These are phyloP conservation scores for Wickerhamiella qilinensis DNA, from an alignment of 805 yeast species.

Conservation along the genomic window DNA sequence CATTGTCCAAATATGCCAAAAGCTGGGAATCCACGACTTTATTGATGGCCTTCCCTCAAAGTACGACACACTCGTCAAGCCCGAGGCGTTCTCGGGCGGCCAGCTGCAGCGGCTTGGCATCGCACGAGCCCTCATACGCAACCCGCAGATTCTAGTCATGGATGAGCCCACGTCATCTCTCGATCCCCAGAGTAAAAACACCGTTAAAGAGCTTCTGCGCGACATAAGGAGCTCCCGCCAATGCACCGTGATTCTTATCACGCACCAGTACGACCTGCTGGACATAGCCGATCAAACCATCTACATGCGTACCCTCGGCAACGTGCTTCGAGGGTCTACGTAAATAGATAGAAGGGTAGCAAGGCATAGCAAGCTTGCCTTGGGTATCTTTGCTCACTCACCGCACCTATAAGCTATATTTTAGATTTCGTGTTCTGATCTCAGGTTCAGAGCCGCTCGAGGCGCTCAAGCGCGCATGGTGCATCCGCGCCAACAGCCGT, in stretches of 20 bases:
- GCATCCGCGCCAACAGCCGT: too few relatives aligned
- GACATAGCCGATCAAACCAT: constrained; percentile 29
- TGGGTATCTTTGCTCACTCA: too few relatives aligned
- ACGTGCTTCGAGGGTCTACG: too few relatives aligned
- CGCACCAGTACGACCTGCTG: constrained; percentile 62
- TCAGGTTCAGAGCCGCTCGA: too few relatives aligned
- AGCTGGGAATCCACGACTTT: constrained; percentile 41
- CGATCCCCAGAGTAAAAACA: constrained; percentile 43
- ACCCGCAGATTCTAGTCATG: constrained; percentile 46
- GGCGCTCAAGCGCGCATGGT: too few relatives aligned
- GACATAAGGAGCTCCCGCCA: constrained; percentile 23
- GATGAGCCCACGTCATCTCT: constrained; percentile 88
- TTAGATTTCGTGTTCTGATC: too few relatives aligned
- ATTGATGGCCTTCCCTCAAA: constrained; percentile 34
- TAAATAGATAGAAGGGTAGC: too few relatives aligned
- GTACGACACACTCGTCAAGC: constrained; percentile 39
- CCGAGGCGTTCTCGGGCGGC: constrained; percentile 61
- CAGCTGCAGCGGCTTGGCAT: constrained; percentile 76
- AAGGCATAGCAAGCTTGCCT: too few relatives aligned
- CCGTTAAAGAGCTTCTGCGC: constrained; percentile 35
- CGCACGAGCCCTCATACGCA: constrained; percentile 61
- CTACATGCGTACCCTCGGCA: too few relatives aligned
- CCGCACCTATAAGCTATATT: too few relatives aligned
- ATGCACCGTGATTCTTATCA: constrained; percentile 42
- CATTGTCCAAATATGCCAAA: constrained; percentile 18